These are phyloP conservation scores for Penicillium olsonii DNA, from an alignment of 2,329 filamentous ascomycete genomes.

Conservation along the genomic window DNA sequence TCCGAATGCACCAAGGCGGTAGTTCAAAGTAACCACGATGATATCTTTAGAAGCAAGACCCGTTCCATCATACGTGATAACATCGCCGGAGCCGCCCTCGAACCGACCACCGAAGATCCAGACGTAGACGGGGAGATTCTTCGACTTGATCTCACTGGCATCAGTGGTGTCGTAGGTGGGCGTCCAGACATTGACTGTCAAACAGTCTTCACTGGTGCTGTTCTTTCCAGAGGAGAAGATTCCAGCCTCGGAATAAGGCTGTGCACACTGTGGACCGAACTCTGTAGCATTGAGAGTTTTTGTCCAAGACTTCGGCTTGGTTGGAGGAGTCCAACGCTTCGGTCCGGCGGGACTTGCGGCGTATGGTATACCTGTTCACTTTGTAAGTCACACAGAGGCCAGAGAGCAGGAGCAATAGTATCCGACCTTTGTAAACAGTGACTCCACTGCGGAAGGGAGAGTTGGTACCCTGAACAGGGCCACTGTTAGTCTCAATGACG, in stretches of 20 bases:
- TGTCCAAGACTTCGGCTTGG: constrained; percentile 6
- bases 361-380: neutral
- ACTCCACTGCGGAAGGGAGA: too few species aligned
- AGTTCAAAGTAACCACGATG: constrained; percentile 27
- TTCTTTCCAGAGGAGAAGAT: constrained; percentile 35
- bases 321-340: constrained; percentile 12
- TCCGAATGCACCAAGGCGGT: constrained; percentile 38
- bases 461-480: too few species aligned
- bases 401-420: too few species aligned
- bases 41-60: constrained; percentile 24
- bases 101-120: constrained; percentile 24
- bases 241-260: constrained; percentile 18
- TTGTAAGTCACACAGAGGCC: too few species aligned
- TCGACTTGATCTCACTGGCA: constrained; percentile 10
- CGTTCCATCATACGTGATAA: constrained; percentile 23
- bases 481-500: too few species aligned
- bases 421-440: neutral
- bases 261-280: constrained; percentile 28
- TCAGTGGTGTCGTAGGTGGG: constrained; percentile 22
- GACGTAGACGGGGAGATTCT: constrained; percentile 28
- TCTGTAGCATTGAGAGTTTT: constrained; percentile 16
- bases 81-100: constrained; percentile 17
- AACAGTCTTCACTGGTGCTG: constrained; percentile 29
- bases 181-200: constrained; percentile 26
- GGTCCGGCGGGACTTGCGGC: constrained; percentile 11